Conservation (phyloP, 192 early-diverging fungal species). For the Funneliformis mosseae region DNA sequence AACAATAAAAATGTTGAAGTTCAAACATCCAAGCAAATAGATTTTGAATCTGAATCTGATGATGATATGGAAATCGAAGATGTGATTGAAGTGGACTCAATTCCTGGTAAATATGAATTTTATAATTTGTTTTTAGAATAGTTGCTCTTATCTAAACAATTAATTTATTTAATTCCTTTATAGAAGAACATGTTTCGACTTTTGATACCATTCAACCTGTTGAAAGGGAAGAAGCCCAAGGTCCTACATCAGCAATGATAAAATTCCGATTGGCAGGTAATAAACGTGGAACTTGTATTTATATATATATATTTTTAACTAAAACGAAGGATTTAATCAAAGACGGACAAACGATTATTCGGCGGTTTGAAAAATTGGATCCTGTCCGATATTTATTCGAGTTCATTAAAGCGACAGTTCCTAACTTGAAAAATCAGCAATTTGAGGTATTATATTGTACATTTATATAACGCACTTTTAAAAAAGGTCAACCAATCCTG, state of each 20-base stretch:
- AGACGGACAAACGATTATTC: constrained; percentile 77
- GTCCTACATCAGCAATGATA: constrained; percentile 3
- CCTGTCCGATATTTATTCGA: constrained; percentile 79
- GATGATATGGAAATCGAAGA: constrained; percentile 29
- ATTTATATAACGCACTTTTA: background rate
- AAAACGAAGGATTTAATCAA: constrained; percentile 47
- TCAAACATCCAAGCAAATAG: constrained; percentile 5
- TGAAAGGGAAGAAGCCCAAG: constrained; percentile 9
- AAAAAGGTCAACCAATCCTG: background rate
- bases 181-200: background rate
- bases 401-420: constrained; percentile 74
- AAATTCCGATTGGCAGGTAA: constrained; percentile 30
- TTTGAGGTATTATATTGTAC: constrained; percentile 65
- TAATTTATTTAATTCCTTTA: background rate
- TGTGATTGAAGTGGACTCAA: constrained; percentile 21
- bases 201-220: constrained; percentile 29
- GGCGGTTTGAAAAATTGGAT: constrained; percentile 75
- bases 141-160: background rate
- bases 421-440: constrained; percentile 58
- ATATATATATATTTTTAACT: background rate
- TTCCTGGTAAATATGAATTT: constrained; percentile 24
- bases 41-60: background rate
- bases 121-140: background rate
- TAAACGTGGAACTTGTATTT: background rate
- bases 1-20: constrained; percentile 29